Evolutionary conservation across 805 yeast genomes (phyloP), one percentile per base, ranked within the genome.

Genomic region (Sugiyamaella mastotermitis): DNA sequence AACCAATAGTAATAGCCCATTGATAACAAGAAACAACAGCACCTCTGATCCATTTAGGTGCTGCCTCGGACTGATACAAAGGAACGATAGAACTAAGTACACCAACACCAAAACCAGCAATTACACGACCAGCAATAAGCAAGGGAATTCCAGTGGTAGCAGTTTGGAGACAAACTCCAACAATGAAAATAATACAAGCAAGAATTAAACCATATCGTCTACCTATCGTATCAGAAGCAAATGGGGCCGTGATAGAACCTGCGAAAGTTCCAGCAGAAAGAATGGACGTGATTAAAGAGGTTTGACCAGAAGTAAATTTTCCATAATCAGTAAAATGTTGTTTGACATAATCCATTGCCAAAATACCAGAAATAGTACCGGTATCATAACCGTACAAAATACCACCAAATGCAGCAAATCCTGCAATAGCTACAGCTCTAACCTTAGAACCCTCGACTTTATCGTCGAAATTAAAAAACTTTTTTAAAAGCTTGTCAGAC

Each of bases 321-420:
- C n/a, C n/a, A n/a, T n/a, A n/a, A n/a, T n/a, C n/a, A 1, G 90
- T 74, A 46, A 83, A 74, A 32, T 71, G 65, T 1, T 58, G 44
- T 25, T 67, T 66, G 28, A 85, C 86, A 55, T 72, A 84, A 10
- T 61, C 49, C 95, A 86, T 86, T 46, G 83, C 92, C 40, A 81
- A 55, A 5, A 86, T 62, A 45, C 84, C 84, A 57, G 84, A 84
- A 35, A 85, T 80, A 31, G 84, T 63, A 1, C 95, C 95, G 0
- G 96, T 86, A 58, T 86, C 95, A 55, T 83, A 86, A 1, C 96
- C 96, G 56, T 81, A 86, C 29, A 86, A 64, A 55, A 86, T 83
- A 0, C 95, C 96, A 19, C 95, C 95, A n/a, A 83, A 72, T 10
- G 95, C 94, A 8, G 92, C 90, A 43, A 85, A 78, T 9, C 32